Evolutionary conservation across 2,329 filamentous ascomycete genomes (phyloP).

Genomic region (Calonectria crousiana): DNA sequence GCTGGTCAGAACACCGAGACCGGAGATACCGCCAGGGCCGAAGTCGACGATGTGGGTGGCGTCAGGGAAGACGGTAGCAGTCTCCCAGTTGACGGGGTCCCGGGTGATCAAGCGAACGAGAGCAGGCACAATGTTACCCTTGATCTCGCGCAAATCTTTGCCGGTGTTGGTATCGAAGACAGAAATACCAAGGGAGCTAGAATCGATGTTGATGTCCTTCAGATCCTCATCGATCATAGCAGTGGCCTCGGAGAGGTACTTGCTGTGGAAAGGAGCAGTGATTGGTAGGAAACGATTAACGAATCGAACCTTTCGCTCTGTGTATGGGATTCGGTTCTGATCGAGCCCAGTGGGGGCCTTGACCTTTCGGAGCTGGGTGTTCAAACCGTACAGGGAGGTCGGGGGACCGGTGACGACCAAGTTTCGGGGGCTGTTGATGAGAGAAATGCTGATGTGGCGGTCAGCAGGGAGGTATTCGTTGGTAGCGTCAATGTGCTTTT

Average conservation of each 20-base stretch:
- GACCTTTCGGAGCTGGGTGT: constrained; percentile 93
- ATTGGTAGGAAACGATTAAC: constrained; percentile 98
- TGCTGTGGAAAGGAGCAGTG: constrained; percentile 98
- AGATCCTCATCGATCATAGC: constrained; percentile 88
- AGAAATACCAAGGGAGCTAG: constrained; percentile 80
- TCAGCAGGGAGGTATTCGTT: constrained; percentile 96
- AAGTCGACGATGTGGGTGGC: constrained; percentile 98
- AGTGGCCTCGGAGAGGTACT: constrained; percentile 87
- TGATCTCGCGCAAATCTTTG: constrained; percentile 80
- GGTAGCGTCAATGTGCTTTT: constrained; percentile 96
- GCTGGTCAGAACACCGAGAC: constrained; percentile 94
- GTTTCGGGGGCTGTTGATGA: constrained; percentile 97
- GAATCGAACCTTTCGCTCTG: constrained; percentile 95
- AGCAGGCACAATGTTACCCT: constrained; percentile 85
- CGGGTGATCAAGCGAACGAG: constrained; percentile 94
- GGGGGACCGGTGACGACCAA: constrained; percentile 97
- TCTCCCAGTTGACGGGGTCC: constrained; percentile 96
- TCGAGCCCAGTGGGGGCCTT: constrained; percentile 98
- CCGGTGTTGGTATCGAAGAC: constrained; percentile 94
- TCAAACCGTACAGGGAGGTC: constrained; percentile 95
- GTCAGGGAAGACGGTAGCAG: constrained; percentile 88
- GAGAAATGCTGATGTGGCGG: constrained; percentile 92
- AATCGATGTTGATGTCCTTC: constrained; percentile 82
- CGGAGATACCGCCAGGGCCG: constrained; percentile 95
- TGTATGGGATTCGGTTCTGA: constrained; percentile 93